Base-by-base conservation (phyloP, 1,139 yeast genomes). In the Zygosaccharomyces sapae region DNA sequence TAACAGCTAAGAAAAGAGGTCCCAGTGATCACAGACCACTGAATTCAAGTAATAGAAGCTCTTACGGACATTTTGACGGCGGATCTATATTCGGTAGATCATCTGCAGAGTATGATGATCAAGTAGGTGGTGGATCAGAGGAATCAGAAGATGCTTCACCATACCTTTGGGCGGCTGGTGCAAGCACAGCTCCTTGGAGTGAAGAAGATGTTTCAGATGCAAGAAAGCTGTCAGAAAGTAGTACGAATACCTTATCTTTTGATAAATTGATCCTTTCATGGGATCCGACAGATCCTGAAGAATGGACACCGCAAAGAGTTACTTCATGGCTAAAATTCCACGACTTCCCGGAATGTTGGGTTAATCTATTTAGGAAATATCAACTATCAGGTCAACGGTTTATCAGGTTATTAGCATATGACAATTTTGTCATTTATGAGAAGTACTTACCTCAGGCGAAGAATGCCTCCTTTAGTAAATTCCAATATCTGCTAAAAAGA, bases 271-370 rank as follows among this genome's bases (percentile, higher is more conserved):
- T 70, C 53, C 53, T 68, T n/a, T 66, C 72, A 2, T 71, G 75
- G 74, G 70, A 69, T 42, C 72, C 72, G 0, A 66, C 71, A 10
- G 66, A 65, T 40, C 74, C 79, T 0, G 69, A 67, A 2, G 79
- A 76, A 47, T 88, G 97, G 97, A 79, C 84, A 4, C 71, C 79
- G 55, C 78, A 75, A 12, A 73, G 85, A 46, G 94, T 88, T 0
- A 50, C 75, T 0, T 63, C 69, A 40, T 89, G 96, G 95, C 71
- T 89, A 25, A 83, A 77, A 12, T 57, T 65, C 18, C 76, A 88
- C 61, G 75, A 77, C 30, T 89, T 89, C 65, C 85, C 86, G 53
- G 76, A 74, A 4, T 74, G 83, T 9, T 89, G 96, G 96, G 71
- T 76, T 27, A 78, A 73, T 8, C 75, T 83, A 8, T 85, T 88